These are phyloP conservation scores for Kodamaea neixiangensis DNA, from an alignment of 805 yeast genomes.

Conservation along the genomic window DNA sequence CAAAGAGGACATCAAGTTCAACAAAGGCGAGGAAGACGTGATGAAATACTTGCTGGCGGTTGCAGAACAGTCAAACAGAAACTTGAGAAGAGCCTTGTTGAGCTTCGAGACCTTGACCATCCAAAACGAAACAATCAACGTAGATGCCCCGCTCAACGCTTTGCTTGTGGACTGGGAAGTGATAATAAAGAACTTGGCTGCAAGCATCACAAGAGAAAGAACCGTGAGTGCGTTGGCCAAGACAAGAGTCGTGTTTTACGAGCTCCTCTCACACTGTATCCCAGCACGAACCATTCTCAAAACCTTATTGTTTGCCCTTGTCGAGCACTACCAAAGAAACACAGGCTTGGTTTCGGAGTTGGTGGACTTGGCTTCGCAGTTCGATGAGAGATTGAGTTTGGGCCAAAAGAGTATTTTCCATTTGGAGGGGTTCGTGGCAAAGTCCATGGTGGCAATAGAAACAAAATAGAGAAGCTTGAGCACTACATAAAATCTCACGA, in stretches of 20 bases:
- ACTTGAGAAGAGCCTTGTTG: slow-evolving; percentile 74
- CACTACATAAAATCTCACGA: background rate
- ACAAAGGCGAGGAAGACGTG: slow-evolving; percentile 37
- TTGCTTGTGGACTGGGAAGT: slow-evolving; percentile 87
- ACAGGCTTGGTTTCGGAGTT: slow-evolving; percentile 43
- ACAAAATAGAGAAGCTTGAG: slow-evolving; percentile 11
- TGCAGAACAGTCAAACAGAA: slow-evolving; percentile 60
- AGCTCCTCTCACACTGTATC: slow-evolving; percentile 87
- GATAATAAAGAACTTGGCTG: slow-evolving; percentile 70
- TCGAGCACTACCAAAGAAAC: slow-evolving; percentile 26
- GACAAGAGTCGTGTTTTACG: slow-evolving; percentile 72
- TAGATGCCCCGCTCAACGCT: slow-evolving; percentile 45
- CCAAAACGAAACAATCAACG: slow-evolving; percentile 57
- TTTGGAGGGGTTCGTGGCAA: slow-evolving; percentile 91
- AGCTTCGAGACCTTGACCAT: slow-evolving; percentile 80
- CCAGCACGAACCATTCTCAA: slow-evolving; percentile 84
- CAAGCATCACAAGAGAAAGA: slow-evolving; percentile 57
- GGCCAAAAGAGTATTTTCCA: slow-evolving; percentile 93
- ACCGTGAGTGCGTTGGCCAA: slow-evolving; percentile 62
- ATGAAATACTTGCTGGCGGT: slow-evolving; percentile 48
- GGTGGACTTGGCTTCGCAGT: slow-evolving; percentile 61
- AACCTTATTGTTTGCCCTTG: slow-evolving; percentile 47
- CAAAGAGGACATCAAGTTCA: slow-evolving; percentile 53
- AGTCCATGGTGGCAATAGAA: slow-evolving; percentile 77
- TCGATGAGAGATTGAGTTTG: slow-evolving; percentile 82